These are phyloP conservation scores for Fusarium sarcochroum DNA, from an alignment of 2,329 filamentous ascomycete genomes.

Conservation along the genomic window DNA sequence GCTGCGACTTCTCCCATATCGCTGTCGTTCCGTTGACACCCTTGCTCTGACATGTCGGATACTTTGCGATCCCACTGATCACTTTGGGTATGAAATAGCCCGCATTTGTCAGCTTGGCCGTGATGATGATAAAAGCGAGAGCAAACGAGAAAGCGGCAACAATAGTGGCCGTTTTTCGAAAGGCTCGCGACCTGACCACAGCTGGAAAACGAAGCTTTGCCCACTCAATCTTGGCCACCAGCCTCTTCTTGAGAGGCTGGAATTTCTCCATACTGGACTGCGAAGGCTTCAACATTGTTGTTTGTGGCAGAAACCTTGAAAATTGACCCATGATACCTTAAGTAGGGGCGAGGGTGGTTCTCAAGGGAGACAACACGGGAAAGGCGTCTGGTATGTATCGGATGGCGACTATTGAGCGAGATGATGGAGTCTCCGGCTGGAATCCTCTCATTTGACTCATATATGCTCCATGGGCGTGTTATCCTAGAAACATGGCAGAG, in stretches of 20 bases:
- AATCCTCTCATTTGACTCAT: conserved; percentile 17
- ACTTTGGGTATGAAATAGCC: conserved; percentile 35
- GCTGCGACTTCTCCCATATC: conserved; percentile 41
- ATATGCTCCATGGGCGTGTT: neutral
- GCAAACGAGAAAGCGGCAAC: conserved; percentile 23
- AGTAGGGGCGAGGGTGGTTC: conserved; percentile 3
- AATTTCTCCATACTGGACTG: conserved; percentile 27
- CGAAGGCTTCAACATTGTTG: conserved; percentile 35
- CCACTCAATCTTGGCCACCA: conserved; percentile 22
- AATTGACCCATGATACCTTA: conserved; percentile 17
- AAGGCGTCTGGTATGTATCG: conserved; percentile 29
- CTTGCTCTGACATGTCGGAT: conserved; percentile 34
- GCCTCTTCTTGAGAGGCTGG: conserved; percentile 15
- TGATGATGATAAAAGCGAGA: conserved; percentile 31
- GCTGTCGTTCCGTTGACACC: conserved; percentile 32
- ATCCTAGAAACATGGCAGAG: neutral
- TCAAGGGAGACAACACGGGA: conserved; percentile 24
- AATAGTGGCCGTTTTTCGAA: conserved; percentile 31
- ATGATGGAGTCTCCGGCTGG: conserved; percentile 1
- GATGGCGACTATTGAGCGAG: conserved; percentile 2
- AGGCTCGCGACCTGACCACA: conserved; percentile 38
- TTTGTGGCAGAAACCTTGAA: conserved; percentile 7
- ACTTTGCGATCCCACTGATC: conserved; percentile 35
- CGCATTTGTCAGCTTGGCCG: conserved; percentile 38
- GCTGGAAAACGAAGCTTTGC: conserved; percentile 17